These are phyloP conservation scores for Phytopythium vexans DNA, from an alignment of 352 stramenopile species.

Conservation along the genomic window DNA sequence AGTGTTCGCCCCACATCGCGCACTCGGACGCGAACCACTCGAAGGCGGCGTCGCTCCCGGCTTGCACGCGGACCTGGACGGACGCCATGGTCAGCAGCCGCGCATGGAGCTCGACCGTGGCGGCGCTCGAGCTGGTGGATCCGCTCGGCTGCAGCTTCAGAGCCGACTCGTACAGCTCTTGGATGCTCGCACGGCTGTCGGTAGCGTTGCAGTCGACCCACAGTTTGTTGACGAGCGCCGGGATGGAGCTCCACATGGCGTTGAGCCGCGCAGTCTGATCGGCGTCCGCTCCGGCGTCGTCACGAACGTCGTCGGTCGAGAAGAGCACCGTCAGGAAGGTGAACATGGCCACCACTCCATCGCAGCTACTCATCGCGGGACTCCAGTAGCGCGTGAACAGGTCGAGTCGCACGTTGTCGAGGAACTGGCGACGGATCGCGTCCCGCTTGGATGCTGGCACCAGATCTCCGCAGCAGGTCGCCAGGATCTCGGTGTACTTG, in stretches of 20 bases:
- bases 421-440: not conserved
- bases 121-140: no score
- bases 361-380: not conserved
- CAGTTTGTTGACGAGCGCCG: not conserved
- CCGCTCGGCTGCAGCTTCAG: not conserved
- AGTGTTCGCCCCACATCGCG: conserved; percentile 2
- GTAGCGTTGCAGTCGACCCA: not conserved
- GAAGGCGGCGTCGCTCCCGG: conserved; percentile 1
- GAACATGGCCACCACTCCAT: conserved; percentile 1
- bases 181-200: no score
- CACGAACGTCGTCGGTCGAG: conserved; percentile 3
- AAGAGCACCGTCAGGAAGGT: conserved; percentile 5
- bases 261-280: not conserved
- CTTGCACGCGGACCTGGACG: conserved; percentile 2
- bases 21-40: conserved; percentile 2
- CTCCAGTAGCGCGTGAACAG: conserved; percentile 7
- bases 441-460: not conserved
- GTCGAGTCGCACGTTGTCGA: conserved; percentile 1
- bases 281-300: not conserved
- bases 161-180: not conserved
- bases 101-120: not conserved
- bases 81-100: conserved; percentile 2
- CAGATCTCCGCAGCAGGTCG: not conserved
- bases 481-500: not conserved
- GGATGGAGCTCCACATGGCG: not conserved